Evolutionary conservation across 1,284 basidiomycete species (phyloP).

Genomic region (Exobasidium rhododendri): DNA sequence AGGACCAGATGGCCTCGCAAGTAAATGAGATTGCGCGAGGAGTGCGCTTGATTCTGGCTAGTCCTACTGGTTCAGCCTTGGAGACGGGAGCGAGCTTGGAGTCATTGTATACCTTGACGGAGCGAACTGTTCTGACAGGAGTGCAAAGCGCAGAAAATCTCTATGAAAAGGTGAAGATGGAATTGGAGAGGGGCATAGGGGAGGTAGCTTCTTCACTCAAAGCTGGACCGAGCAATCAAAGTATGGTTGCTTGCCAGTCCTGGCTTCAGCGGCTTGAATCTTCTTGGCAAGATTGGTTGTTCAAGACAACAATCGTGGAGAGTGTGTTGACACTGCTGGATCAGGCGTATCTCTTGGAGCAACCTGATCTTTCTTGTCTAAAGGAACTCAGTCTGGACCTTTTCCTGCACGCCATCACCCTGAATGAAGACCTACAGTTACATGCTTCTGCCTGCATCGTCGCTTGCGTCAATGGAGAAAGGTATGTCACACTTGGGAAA

Average conservation of each 20-base stretch:
- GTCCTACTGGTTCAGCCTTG: background rate
- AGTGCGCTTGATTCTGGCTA: background rate
- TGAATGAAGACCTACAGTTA: conserved; percentile 23
- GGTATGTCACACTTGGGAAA: conserved; percentile 11
- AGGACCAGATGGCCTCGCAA: background rate
- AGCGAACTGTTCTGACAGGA: background rate
- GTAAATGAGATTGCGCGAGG: conserved; percentile 1
- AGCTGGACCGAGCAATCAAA: conserved; percentile 19
- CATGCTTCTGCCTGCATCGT: conserved; percentile 23
- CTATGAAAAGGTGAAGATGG: conserved; percentile 42
- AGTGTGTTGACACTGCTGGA: conserved; percentile 16
- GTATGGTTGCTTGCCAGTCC: conserved; percentile 12
- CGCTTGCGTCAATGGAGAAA: conserved; percentile 26
- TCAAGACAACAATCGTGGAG: conserved; percentile 16
- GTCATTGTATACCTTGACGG: conserved; percentile 21
- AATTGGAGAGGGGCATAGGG: conserved; percentile 36
- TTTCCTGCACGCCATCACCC: conserved; percentile 32
- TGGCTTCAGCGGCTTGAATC: conserved; percentile 31
- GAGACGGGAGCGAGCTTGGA: conserved; percentile 18
- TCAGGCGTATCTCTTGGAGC: conserved; percentile 13
- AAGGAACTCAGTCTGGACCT: conserved; percentile 36
- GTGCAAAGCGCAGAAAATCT: conserved; percentile 19
- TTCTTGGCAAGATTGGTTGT: conserved; percentile 37
- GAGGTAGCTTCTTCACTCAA: conserved; percentile 22
- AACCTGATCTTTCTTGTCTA: conserved; percentile 17